Evolutionary conservation across 805 yeast genomes (phyloP).

Genomic region (Barnettozyma sucrosica): DNA sequence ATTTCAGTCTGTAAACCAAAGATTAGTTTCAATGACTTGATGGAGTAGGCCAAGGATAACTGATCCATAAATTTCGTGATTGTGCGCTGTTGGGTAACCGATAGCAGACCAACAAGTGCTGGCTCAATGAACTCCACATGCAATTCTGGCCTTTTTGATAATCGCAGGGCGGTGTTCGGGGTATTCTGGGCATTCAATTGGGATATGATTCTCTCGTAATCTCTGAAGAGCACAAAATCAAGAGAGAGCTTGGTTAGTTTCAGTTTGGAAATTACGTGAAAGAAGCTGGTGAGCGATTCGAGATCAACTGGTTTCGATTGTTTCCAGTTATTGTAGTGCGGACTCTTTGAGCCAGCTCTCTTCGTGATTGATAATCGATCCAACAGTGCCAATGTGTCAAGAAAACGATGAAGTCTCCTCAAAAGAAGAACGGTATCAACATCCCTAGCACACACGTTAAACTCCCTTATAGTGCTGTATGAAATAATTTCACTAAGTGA

Average conservation of each 20-base stretch:
- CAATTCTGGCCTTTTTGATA: neutral
- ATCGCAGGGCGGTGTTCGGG: no score
- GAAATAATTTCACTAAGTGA: neutral
- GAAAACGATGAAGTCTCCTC: neutral
- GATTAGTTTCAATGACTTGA: constrained; percentile 10
- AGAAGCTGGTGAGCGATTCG: neutral
- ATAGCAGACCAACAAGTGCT: constrained; percentile 13
- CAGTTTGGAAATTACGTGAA: neutral
- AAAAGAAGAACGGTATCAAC: neutral
- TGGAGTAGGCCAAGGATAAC: neutral
- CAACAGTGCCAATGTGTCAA: neutral
- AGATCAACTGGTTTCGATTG: neutral
- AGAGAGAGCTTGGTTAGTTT: neutral
- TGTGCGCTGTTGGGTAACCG: constrained; percentile 1
- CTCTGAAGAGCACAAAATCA: neutral
- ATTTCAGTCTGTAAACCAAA: constrained; percentile 22
- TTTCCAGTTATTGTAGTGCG: neutral
- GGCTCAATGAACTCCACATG: constrained; percentile 9
- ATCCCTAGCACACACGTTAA: constrained; percentile 2
- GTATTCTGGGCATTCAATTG: neutral
- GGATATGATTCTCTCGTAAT: neutral
- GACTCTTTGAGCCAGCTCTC: neutral
- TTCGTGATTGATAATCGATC: neutral
- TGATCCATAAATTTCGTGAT: constrained; percentile 1
- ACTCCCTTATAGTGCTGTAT: neutral